Evolutionary conservation across 768 basidiomycete species (phyloP).

Genomic region (Podaxis sp.): DNA sequence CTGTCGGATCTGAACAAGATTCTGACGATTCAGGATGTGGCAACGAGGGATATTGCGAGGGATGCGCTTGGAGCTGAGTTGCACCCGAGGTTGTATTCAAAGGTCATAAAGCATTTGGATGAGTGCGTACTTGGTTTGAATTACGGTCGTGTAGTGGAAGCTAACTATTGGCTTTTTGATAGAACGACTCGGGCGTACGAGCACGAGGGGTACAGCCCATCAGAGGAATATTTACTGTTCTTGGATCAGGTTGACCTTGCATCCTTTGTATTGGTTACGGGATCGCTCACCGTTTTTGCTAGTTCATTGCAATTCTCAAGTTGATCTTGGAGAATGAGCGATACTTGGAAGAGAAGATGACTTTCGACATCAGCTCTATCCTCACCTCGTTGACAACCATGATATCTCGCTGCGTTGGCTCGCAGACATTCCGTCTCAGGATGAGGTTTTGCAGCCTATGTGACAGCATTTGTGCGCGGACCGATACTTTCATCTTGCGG

Average conservation of each 20-base stretch:
- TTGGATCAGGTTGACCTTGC: slow-evolving; percentile 62
- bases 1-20: slow-evolving; percentile 67
- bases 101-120: slow-evolving; percentile 69
- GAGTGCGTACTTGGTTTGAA: slow-evolving; percentile 47
- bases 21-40: slow-evolving; percentile 58
- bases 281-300: background rate
- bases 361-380: slow-evolving; percentile 60
- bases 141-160: background rate
- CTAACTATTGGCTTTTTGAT: slow-evolving; percentile 11
- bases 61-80: slow-evolving; percentile 83
- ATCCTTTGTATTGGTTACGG: background rate
- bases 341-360: slow-evolving; percentile 56
- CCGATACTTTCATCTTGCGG: slow-evolving; percentile 58
- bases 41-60: slow-evolving; percentile 74
- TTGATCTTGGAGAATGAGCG: slow-evolving; percentile 74
- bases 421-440: slow-evolving; percentile 60
- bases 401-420: slow-evolving; percentile 58
- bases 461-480: slow-evolving; percentile 63
- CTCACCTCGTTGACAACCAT: slow-evolving; percentile 61
- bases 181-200: slow-evolving; percentile 13
- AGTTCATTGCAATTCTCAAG: slow-evolving; percentile 77
- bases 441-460: slow-evolving; percentile 74
- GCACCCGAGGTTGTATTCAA: slow-evolving; percentile 63
- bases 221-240: slow-evolving; percentile 48
- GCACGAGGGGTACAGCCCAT: slow-evolving; percentile 29